Evolutionary conservation across 352 stramenopile genomes (phyloP), one percentile per base, ranked within the genome.

Genomic region (Pythium sukuiense): DNA sequence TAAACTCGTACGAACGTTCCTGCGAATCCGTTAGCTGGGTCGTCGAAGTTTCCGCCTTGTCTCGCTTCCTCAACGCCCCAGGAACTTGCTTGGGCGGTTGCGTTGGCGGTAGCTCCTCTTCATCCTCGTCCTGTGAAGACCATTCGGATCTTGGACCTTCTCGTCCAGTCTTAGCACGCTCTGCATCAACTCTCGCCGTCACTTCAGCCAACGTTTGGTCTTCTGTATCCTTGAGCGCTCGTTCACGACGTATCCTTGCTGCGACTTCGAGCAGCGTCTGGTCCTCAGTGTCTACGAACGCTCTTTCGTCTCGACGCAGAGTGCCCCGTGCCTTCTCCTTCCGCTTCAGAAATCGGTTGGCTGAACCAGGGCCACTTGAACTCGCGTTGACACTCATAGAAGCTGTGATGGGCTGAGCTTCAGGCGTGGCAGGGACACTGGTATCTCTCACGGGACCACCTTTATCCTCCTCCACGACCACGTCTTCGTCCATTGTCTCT

Each of bases 41-140:
- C 8, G 37, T 8, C 61, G 53, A 30, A 29, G 63, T 0, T 48
- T 59, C 26, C 13, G 39, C 20, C 32, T 75, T 79, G 1, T 73
- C 79, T 30, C 52, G 63, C 20, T 77, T 80, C 45, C 76, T 80
- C 26, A 79, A 48, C 5, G 66, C 59, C 14, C 60, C 59, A 54
- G 35, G 29, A 29, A 27, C n/a, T 7, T 46, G 7, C 27, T 52
- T 65, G 3, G 61, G 66, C 14, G 68, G 77, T 56, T 92, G 81
- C 6, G 81, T 92, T 18, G 78, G 64, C 11, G 77, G 62, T 11
- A 78, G 75, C 3, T 87, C 79, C 7, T 88, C 73, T 49, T 75
- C 65, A 1, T 79, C 74, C 3, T 83, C 58, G 30, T 61, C 55
- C 41, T 70, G 57, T 5, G 49, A 62, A 3, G 26, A 12, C 16